These are phyloP conservation scores for Pseudocercospora pini-densiflorae DNA, from an alignment of 2,329 filamentous ascomycete species.

Conservation along the genomic window DNA sequence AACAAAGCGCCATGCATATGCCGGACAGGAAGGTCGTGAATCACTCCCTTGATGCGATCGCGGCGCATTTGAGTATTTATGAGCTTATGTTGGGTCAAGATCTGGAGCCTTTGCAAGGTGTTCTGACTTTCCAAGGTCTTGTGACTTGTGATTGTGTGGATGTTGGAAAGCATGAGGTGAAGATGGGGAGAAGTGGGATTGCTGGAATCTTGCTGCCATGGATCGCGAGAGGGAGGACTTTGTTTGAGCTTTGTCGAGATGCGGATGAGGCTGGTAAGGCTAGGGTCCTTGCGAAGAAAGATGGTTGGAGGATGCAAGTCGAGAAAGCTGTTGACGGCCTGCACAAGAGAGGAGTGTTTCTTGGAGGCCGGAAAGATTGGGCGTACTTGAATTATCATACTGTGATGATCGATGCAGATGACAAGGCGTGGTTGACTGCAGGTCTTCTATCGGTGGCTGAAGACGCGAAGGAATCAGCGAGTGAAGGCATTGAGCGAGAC, in stretches of 20 bases:
- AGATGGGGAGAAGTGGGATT: not conserved
- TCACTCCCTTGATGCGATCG: slow-evolving; percentile 6
- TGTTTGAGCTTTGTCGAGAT: slow-evolving; percentile 4
- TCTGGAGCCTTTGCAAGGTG: not conserved
- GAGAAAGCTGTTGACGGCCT: not conserved
- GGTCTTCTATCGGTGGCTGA: not conserved
- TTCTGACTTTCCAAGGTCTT: not conserved
- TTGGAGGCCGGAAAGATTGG: not conserved
- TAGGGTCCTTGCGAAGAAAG: not conserved
- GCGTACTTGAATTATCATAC: not conserved
- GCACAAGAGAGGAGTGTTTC: not conserved
- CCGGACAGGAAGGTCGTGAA: not conserved
- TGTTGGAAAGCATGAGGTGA: not conserved
- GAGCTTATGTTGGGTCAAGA: not conserved
- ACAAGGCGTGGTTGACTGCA: slow-evolving; percentile 4
- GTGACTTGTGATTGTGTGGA: not conserved
- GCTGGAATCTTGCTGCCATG: slow-evolving; percentile 3
- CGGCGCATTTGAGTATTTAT: not conserved
- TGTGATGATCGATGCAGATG: not conserved
- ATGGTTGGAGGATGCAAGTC: not conserved
- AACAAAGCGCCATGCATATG: not conserved
- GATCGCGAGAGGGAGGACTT: not conserved
- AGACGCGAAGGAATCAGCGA: not conserved
- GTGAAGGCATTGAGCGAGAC: not conserved
- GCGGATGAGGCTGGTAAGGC: not conserved